Evolutionary conservation across 73 alveolate genomes (phyloP), one percentile per base, ranked within the genome.

Genomic region (Tetrahymena malaccensis): DNA sequence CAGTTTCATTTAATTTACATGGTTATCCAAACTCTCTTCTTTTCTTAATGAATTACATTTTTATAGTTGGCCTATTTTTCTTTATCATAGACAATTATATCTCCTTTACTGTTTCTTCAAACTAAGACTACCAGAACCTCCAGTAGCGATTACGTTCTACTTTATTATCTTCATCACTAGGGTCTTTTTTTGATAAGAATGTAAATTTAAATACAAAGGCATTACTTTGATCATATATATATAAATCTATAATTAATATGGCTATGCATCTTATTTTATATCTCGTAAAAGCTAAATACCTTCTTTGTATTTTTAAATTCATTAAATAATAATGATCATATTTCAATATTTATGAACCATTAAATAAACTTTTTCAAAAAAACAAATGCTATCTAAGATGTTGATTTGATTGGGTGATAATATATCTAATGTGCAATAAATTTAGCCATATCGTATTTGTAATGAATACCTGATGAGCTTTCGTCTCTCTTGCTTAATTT

Each of bases 1-100:
- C 97, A 85, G 93, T 34, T 55, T 95, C 97, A 89, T 94, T 95
- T 85, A 95, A 95, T 85, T 95, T 95, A 95, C 93, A 95, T 43
- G 95, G 85, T 70, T 95, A 95, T 93, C 97, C 97, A 37, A 95
- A 95, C 55, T 95, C 97, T 37, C 94, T 95, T 95, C 97, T 95
- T 27, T 95, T 95, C 94, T 95, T 95, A 38, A 95, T 95, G 84
- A 95, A 95, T 56, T 95, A 85, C 97, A 95, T 95, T 57, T 95
- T 95, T 43, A 95, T 95, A 1, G 94, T 31, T 13, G 95, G 95
- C 85, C 97, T 85, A 93, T 95, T 70, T 70, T 31, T 70, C 89
- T 70, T 70, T n/a, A 70, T 70, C 37, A 27, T 27, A 27, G 89
- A 70, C 22, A 70, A 31, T 31, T 70, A 70, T 27, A 70, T 70